phyloP scores from a whole-genome alignment of 768 basidiomycete species.

The Erythrobasidium yunnanense region DNA sequence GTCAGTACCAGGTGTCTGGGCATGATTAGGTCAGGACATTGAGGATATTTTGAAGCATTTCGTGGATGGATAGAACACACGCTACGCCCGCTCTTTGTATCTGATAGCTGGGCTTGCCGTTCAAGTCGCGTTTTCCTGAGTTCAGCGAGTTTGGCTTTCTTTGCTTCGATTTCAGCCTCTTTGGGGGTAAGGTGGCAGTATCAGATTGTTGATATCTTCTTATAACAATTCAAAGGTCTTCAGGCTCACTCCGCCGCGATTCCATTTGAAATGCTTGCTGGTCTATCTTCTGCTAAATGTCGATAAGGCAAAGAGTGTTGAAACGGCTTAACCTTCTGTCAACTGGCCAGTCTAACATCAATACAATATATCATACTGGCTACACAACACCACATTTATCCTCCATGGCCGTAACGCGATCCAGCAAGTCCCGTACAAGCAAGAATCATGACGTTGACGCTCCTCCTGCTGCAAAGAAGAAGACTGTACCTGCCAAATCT shows the following conservation, averaged over 20 bases:
- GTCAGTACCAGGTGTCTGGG: constrained; percentile 16
- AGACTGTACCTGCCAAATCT: background rate
- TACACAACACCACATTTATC: no score
- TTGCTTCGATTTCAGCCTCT: constrained; percentile 27
- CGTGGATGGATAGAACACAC: background rate
- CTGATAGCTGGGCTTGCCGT: constrained; percentile 21
- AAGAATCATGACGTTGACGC: background rate
- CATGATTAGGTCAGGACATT: background rate
- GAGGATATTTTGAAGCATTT: background rate
- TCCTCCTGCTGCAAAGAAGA: background rate
- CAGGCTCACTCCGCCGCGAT: constrained; percentile 15
- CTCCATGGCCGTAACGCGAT: constrained; percentile 19
- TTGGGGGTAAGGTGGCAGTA: background rate
- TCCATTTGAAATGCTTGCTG: constrained; percentile 13
- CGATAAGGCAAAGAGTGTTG: no score
- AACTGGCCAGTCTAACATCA: no score
- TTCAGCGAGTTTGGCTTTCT: constrained; percentile 20
- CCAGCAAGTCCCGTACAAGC: background rate
- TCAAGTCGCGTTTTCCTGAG: constrained; percentile 16
- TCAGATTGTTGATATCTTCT: background rate
- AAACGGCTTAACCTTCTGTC: no score
- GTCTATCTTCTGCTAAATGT: no score
- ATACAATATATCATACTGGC: no score
- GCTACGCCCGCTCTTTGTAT: constrained; percentile 21
- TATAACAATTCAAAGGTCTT: background rate